phyloP scores from a whole-genome alignment of 2,329 filamentous ascomycete genomes.

The Fusarium verticillioides region DNA sequence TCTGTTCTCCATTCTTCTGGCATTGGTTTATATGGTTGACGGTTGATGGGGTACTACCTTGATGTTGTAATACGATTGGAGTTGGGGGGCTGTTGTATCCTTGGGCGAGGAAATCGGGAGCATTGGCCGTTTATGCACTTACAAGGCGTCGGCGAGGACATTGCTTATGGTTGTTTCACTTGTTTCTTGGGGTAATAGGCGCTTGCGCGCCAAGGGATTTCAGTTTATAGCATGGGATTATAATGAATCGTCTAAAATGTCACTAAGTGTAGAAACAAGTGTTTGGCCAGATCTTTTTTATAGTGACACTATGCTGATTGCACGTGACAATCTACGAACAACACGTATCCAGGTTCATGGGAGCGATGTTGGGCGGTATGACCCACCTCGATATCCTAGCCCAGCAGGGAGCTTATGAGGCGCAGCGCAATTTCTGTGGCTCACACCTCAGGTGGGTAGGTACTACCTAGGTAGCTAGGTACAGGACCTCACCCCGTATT shows the following conservation, averaged over 20 bases:
- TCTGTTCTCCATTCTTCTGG: slow-evolving; percentile 37
- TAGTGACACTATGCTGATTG: background rate
- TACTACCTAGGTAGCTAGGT: background rate
- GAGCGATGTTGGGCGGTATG: slow-evolving; percentile 11
- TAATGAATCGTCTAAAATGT: slow-evolving; percentile 42
- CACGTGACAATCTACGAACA: slow-evolving; percentile 32
- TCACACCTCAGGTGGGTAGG: slow-evolving; percentile 3
- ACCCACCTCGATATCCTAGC: slow-evolving; percentile 25
- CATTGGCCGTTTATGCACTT: slow-evolving; percentile 46
- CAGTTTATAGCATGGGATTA: slow-evolving; percentile 38
- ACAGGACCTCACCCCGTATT: slow-evolving; percentile 25
- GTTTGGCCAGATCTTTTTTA: background rate
- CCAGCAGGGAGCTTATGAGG: slow-evolving; percentile 40
- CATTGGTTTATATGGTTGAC: slow-evolving; percentile 35
- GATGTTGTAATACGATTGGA: slow-evolving; percentile 44
- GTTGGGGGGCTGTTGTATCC: slow-evolving; percentile 37
- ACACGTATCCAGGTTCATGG: slow-evolving; percentile 21
- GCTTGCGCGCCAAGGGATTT: slow-evolving; percentile 38
- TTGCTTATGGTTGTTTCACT: slow-evolving; percentile 33
- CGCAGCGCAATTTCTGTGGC: slow-evolving; percentile 42
- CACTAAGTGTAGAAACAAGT: slow-evolving; percentile 4
- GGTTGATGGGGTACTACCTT: slow-evolving; percentile 32
- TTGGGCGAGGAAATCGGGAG: slow-evolving; percentile 39
- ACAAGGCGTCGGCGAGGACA: slow-evolving; percentile 42
- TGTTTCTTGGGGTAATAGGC: slow-evolving; percentile 32